Conservation (phyloP, 73 alveolate genomes). For the Stentor coeruleus region DNA sequence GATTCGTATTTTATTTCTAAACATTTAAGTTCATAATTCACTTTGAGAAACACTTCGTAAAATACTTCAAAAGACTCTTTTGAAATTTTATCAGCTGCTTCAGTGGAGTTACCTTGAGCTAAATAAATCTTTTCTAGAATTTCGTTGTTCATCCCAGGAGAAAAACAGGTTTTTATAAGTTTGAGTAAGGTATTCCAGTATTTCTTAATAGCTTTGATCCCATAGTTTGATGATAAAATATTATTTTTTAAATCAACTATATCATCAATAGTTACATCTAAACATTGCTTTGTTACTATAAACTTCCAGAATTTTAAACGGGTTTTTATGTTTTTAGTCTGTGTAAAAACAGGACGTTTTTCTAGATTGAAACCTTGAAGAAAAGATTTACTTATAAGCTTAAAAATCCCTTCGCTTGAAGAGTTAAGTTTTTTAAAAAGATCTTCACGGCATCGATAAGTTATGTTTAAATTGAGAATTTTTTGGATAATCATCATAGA, state of each 20-base stretch:
- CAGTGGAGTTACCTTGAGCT: too few relatives aligned
- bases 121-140: not conserved
- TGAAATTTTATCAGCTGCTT: not conserved
- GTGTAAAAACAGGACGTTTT: too few relatives aligned
- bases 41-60: not conserved
- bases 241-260: too few relatives aligned
- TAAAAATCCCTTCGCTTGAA: too few relatives aligned
- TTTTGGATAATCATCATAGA: not conserved
- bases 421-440: too few relatives aligned
- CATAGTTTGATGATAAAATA: not conserved
- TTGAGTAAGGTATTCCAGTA: not conserved
- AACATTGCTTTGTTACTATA: not conserved
- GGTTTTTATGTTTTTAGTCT: too few relatives aligned
- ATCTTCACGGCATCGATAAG: too few relatives aligned
- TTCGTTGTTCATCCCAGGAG: not conserved
- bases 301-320: not conserved
- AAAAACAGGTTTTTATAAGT: too few relatives aligned
- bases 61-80: not conserved
- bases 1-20: not conserved
- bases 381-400: too few relatives aligned
- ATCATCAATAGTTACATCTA: not conserved
- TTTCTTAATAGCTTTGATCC: not conserved
- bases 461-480: not conserved
- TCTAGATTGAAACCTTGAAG: too few relatives aligned
- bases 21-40: not conserved